These are phyloP conservation scores for Atkinsonella hypoxylon DNA, from an alignment of 2,329 filamentous ascomycete genomes.

Conservation along the genomic window DNA sequence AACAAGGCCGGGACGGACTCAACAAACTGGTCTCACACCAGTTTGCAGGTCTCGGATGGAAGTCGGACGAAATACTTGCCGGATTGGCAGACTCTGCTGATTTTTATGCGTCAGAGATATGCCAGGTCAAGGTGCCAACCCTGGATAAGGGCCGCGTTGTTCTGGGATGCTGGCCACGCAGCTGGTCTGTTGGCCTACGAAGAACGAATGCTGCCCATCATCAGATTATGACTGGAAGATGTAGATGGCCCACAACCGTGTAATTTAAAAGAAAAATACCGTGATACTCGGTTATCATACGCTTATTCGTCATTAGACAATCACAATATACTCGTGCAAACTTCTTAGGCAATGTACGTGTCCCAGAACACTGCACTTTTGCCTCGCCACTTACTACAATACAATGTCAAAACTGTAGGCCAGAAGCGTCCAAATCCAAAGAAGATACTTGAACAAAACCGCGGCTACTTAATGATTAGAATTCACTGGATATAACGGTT, in stretches of 20 bases:
- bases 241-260: neutral
- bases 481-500: no score
- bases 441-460: no score
- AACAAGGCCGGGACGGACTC: conserved; percentile 10
- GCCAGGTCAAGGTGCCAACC: conserved; percentile 28
- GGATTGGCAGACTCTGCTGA: conserved; percentile 24
- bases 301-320: no score
- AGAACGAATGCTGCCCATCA: conserved; percentile 25
- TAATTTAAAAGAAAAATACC: neutral
- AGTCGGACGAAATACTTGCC: conserved; percentile 20
- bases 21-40: conserved; percentile 27
- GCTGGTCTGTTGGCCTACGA: conserved; percentile 30
- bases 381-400: no score
- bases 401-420: no score
- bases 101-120: conserved; percentile 34
- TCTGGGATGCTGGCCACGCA: conserved; percentile 36
- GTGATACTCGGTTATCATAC: no score
- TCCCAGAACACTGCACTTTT: no score
- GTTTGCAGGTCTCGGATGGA: conserved; percentile 34
- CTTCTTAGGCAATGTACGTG: no score
- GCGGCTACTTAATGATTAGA: no score
- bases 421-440: no score
- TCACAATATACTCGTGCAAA: no score
- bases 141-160: conserved; percentile 30
- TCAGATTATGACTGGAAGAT: conserved; percentile 24